These are phyloP conservation scores for Auricularia cornea DNA, from an alignment of 768 basidiomycete genomes.

Conservation along the genomic window DNA sequence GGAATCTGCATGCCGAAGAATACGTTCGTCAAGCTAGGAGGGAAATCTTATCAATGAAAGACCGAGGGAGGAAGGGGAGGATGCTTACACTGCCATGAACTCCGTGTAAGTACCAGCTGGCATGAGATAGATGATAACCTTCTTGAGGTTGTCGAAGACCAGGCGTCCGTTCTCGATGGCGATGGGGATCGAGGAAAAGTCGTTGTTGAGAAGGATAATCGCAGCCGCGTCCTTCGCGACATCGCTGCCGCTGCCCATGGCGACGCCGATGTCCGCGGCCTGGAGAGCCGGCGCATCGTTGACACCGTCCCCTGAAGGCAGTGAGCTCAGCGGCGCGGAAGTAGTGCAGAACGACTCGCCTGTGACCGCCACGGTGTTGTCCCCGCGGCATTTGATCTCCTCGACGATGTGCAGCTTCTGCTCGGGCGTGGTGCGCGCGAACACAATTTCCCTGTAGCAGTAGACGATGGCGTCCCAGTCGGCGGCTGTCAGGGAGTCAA, in stretches of 20 bases:
- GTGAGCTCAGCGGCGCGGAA: not conserved
- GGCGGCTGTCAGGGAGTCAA: conserved; percentile 24
- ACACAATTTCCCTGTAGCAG: conserved; percentile 38
- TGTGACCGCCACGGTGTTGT: conserved; percentile 42
- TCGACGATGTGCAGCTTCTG: conserved; percentile 53
- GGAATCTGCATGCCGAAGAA: conserved; percentile 52
- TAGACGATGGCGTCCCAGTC: conserved; percentile 36
- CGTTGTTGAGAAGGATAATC: conserved; percentile 48
- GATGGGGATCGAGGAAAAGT: conserved; percentile 49
- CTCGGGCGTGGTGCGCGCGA: conserved; percentile 47
- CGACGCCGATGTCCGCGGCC: conserved; percentile 47
- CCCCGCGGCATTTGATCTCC: conserved; percentile 38
- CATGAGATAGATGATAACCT: conserved; percentile 43
- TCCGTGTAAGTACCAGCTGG: conserved; percentile 54
- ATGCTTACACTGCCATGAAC: conserved; percentile 41
- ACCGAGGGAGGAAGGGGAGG: not conserved
- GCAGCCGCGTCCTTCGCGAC: conserved; percentile 48
- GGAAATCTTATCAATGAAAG: not conserved
- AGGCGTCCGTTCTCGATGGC: conserved; percentile 55
- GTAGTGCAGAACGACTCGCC: not conserved
- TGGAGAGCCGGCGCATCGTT: conserved; percentile 46
- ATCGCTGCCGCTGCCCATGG: conserved; percentile 42
- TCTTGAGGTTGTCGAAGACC: conserved; percentile 57
- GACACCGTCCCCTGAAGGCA: conserved; percentile 45
- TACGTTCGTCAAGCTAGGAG: conserved; percentile 30